Conservation (phyloP, 192 early-diverging fungal species). For the Gonapodya sp. region DNA sequence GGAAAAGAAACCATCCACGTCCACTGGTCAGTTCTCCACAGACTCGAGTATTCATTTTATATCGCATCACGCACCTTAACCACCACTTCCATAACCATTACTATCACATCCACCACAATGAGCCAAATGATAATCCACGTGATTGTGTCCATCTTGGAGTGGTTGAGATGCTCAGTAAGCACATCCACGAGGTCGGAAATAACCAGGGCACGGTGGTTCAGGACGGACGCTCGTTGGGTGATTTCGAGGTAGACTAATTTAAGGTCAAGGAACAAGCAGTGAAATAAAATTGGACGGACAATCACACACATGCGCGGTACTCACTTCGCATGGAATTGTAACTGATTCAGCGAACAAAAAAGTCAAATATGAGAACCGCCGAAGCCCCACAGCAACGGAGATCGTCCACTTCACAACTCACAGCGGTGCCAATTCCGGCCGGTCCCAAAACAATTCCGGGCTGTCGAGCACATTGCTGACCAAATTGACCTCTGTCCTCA, state of each 20-base stretch:
- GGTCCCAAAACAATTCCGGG: constrained; percentile 89
- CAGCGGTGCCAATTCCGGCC: constrained; percentile 68
- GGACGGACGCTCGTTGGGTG: constrained; percentile 72
- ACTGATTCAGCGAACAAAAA: too few species aligned
- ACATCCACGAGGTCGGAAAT: constrained; percentile 87
- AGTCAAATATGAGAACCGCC: too few species aligned
- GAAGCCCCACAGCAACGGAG: too few species aligned
- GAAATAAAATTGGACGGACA: too few species aligned
- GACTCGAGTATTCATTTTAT: not conserved
- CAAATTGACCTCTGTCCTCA: constrained; percentile 82
- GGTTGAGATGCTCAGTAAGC: constrained; percentile 88
- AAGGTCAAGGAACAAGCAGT: not conserved
- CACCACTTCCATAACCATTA: constrained; percentile 15
- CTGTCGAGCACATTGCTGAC: constrained; percentile 83
- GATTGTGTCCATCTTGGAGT: constrained; percentile 50
- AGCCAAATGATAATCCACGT: constrained; percentile 56
- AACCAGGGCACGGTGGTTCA: constrained; percentile 87
- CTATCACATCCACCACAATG: constrained; percentile 37
- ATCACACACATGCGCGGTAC: not conserved
- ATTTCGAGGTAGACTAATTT: constrained; percentile 40
- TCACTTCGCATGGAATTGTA: not conserved
- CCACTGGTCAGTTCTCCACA: not conserved
- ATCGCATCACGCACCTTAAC: not conserved
- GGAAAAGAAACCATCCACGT: too few species aligned
- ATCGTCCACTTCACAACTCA: constrained; percentile 18